phyloP scores from a whole-genome alignment of 2,329 filamentous ascomycete species.

The Zasmidium citrigriseum region DNA sequence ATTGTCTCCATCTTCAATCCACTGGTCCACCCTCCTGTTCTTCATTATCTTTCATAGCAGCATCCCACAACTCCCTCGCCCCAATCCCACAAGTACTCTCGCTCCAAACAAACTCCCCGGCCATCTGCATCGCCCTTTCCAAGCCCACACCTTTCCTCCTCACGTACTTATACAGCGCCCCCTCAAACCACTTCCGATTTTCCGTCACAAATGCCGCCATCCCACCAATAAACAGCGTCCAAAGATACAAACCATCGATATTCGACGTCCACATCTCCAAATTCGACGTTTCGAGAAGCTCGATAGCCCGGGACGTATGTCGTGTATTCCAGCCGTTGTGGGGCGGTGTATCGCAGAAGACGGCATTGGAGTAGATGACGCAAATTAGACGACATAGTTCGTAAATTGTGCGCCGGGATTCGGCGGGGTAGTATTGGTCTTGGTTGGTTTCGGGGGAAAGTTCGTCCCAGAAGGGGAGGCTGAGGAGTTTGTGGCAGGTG shows the following conservation, averaged over 20 bases:
- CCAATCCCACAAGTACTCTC: constrained; percentile 5
- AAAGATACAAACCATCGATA: not conserved
- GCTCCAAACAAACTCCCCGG: constrained; percentile 9
- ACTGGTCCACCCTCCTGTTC: too few relatives aligned
- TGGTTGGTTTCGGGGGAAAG: not conserved
- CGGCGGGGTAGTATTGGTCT: not conserved
- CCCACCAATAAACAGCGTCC: constrained; percentile 6
- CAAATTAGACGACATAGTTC: constrained; percentile 6
- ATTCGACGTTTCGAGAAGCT: not conserved
- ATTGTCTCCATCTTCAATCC: too few relatives aligned
- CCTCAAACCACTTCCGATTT: constrained; percentile 1
- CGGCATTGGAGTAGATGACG: constrained; percentile 10
- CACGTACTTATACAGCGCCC: not conserved
- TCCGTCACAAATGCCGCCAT: constrained; percentile 2
- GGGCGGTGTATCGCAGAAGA: constrained; percentile 2
- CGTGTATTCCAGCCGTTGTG: constrained; percentile 10
- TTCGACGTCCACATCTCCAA: not conserved
- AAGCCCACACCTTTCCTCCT: not conserved
- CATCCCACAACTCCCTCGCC: not conserved
- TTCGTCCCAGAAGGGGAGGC: constrained; percentile 3
- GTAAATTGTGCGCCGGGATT: not conserved
- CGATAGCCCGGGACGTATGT: not conserved
- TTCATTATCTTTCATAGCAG: too few relatives aligned
- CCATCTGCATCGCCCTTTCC: not conserved
- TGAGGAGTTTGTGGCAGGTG: constrained; percentile 7